Evolutionary conservation across 179 eudicot genomes (phyloP), one percentile per base, ranked within the genome.

Genomic region (Patellifolia procumbens): DNA sequence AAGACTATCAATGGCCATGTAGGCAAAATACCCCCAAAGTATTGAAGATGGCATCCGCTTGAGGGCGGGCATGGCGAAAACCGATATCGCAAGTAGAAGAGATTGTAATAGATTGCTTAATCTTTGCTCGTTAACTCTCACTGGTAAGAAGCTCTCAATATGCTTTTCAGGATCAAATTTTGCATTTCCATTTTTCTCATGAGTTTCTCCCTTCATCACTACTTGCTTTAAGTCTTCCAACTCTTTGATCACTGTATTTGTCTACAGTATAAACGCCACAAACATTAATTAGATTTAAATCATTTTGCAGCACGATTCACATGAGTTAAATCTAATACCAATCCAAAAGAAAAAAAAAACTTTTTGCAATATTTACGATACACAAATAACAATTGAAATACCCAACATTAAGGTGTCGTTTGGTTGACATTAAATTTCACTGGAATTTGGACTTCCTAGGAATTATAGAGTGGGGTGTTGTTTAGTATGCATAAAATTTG

Each of bases 21-120:
- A 91, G 3, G 95, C 92, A 69, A 89, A 86, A 63, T 89, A 91
- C 0, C 92, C 95, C 92, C 91, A 91, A 19, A 91, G 88, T 32
- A 91, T 84, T n/a, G 92, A 89, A 32, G 92, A 87, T 19, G 95
- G 95, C 29, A 89, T 85, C 79, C 62, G 60, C 77, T 85, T 91
- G 4, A 91, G 85, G 13, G 85, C 65, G 20, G 95, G 95, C 89
- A 91, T 85, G 2, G 89, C 90, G 51, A 77, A 85, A 34, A 91
- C 79, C 2, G 90, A 83, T 2, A 74, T 77, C 26, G 81, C 86
- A 42, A 90, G 87, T 43, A 90, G 81, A 71, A 87, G 73, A 22
- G 95, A 87, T 66, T 91, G 95, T 39, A 89, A 59, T 1, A 91
- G 70, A 35, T 91, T 91, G 91, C 91, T 91, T 12, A 90, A 72